A percentile compares a stretch with the other conserved stretches of the same genome.
These are phyloP conservation scores for Heterobasidion parviporum DNA, from an alignment of 1,284 basidiomycete genomes.

Conservation along the genomic window DNA sequence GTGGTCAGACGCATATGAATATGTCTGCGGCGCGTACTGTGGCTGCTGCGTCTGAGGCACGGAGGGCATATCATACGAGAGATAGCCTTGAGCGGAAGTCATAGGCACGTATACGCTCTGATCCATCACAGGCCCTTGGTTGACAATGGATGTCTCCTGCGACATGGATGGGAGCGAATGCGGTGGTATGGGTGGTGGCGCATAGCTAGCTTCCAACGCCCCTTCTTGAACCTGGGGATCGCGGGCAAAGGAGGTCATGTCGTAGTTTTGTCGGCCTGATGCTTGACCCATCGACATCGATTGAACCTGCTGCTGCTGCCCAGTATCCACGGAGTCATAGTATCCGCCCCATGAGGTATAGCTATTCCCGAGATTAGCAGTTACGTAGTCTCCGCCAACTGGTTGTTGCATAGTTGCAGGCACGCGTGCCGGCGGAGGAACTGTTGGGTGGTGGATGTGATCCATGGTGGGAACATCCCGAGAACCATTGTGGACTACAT, in stretches of 20 bases:
- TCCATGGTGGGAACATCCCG: neutral
- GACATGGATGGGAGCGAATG: neutral
- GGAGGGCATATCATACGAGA: neutral
- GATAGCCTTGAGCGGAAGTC: neutral
- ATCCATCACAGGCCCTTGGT: neutral
- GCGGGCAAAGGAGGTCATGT: neutral
- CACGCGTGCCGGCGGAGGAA: neutral
- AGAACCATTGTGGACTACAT: neutral
- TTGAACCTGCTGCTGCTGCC: neutral
- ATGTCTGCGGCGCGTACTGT: neutral
- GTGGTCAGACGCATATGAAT: neutral
- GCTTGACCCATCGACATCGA: neutral
- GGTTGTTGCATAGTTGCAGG: neutral
- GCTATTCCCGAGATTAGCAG: neutral
- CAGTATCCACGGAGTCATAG: neutral
- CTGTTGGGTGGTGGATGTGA: neutral
- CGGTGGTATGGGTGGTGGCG: neutral
- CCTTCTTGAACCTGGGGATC: neutral
- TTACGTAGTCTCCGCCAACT: neutral
- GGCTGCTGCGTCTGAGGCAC: neutral
- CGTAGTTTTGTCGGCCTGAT: neutral
- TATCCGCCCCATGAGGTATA: conserved; percentile 8
- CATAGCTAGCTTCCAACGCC: neutral
- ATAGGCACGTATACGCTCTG: neutral
- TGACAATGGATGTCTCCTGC: no score